phyloP scores from a whole-genome alignment of 2,329 filamentous ascomycete genomes.

The Penicillium sclerotiorum region DNA sequence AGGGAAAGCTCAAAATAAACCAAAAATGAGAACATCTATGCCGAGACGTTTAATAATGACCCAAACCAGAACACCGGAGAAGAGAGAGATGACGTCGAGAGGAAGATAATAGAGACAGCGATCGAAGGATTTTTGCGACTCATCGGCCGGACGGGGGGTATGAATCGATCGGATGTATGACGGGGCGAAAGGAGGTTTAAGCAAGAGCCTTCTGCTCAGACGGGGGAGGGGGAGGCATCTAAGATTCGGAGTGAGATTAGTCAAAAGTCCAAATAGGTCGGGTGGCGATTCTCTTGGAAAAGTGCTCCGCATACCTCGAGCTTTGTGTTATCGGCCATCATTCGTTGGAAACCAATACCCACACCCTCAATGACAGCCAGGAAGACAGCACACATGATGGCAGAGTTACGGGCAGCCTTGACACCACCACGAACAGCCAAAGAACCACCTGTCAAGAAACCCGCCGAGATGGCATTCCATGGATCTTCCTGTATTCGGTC shows the following conservation, averaged over 20 bases:
- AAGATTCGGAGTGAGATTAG: background rate
- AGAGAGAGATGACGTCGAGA: slow-evolving; percentile 37
- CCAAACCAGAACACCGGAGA: slow-evolving; percentile 43
- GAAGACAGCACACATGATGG: slow-evolving; percentile 92
- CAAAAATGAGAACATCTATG: slow-evolving; percentile 35
- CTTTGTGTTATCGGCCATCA: slow-evolving; percentile 88
- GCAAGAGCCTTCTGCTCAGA: slow-evolving; percentile 40
- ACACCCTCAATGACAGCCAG: slow-evolving; percentile 97
- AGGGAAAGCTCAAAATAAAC: slow-evolving; percentile 24
- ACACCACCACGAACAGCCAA: slow-evolving; percentile 89
- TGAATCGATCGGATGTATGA: slow-evolving; percentile 15
- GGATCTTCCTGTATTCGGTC: slow-evolving; percentile 70
- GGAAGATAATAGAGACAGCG: slow-evolving; percentile 24
- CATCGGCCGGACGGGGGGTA: background rate
- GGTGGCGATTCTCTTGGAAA: background rate
- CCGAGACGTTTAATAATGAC: slow-evolving; percentile 38
- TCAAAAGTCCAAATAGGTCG: slow-evolving; percentile 6
- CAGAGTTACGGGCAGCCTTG: slow-evolving; percentile 89
- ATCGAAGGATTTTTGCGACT: slow-evolving; percentile 11
- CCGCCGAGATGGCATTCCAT: slow-evolving; percentile 96
- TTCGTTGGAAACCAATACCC: slow-evolving; percentile 90
- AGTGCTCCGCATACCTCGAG: slow-evolving; percentile 62
- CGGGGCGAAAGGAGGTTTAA: slow-evolving; percentile 25
- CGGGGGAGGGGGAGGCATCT: slow-evolving; percentile 39
- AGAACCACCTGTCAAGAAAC: slow-evolving; percentile 93